Evolutionary conservation across 306 rosid genomes (phyloP).

Genomic region (Lathyrus aphaca): DNA sequence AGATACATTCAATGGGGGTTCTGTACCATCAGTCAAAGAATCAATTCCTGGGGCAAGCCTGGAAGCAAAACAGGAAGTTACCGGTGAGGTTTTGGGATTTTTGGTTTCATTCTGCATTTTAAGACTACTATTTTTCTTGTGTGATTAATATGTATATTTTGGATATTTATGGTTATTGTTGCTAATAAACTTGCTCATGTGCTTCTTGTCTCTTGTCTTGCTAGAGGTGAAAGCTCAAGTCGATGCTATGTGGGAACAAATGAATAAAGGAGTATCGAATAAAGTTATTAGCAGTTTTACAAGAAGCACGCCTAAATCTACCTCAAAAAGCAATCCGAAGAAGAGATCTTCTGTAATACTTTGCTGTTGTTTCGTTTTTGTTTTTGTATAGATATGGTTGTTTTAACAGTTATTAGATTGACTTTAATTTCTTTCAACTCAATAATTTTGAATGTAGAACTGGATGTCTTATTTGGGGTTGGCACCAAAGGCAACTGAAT

Average conservation of each 20-base stretch:
- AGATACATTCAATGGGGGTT: constrained; percentile 56
- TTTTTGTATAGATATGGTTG: neutral
- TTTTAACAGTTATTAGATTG: constrained; percentile 29
- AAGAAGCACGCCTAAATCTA: constrained; percentile 52
- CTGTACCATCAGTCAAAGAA: constrained; percentile 52
- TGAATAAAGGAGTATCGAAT: constrained; percentile 83
- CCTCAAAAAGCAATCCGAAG: constrained; percentile 52
- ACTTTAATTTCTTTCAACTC: constrained; percentile 33
- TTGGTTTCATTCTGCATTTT: constrained; percentile 24
- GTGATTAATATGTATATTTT: neutral
- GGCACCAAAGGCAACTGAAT: constrained; percentile 58
- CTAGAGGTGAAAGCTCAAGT: constrained; percentile 76
- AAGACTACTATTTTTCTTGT: neutral
- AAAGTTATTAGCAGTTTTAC: constrained; percentile 53
- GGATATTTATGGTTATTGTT: constrained; percentile 20
- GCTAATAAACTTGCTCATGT: constrained; percentile 33
- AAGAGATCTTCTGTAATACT: constrained; percentile 72
- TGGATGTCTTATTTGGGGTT: constrained; percentile 85
- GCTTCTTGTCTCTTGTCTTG: constrained; percentile 37
- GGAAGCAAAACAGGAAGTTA: constrained; percentile 50
- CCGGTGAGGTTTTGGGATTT: constrained; percentile 49
- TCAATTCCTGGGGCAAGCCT: constrained; percentile 45
- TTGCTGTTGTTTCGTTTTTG: constrained; percentile 14
- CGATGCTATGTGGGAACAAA: constrained; percentile 88
- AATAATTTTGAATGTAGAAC: constrained; percentile 50